Evolutionary conservation across 1,284 basidiomycete species (phyloP).

Genomic region (Golubevia pallescens): DNA sequence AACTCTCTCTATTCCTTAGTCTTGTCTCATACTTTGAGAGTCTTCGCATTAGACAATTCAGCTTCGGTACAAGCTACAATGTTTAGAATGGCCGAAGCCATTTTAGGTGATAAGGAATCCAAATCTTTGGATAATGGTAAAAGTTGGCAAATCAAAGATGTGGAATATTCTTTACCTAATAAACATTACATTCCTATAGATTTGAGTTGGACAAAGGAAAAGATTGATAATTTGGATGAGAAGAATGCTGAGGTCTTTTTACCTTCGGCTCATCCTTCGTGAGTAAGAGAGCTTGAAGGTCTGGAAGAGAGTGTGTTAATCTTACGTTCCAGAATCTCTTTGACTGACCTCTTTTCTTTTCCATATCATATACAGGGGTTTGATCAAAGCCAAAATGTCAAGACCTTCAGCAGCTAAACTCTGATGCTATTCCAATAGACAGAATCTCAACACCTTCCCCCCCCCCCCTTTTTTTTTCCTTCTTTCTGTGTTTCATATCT

Average conservation of each 20-base stretch:
- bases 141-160: slow-evolving; percentile 72
- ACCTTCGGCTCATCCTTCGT: slow-evolving; percentile 37
- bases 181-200: slow-evolving; percentile 66
- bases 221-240: slow-evolving; percentile 42
- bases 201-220: slow-evolving; percentile 30
- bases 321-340: no score
- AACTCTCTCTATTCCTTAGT: neutral
- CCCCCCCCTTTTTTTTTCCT: no score
- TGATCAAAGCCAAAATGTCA: slow-evolving; percentile 46
- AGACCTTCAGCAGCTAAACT: no score
- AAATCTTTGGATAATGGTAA: slow-evolving; percentile 67
- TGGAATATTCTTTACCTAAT: slow-evolving; percentile 84
- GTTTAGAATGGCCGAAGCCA: slow-evolving; percentile 82
- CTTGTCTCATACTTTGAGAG: neutral
- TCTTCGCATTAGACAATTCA: neutral
- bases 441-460: no score
- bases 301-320: no score
- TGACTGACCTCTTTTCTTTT: no score
- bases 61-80: slow-evolving; percentile 74
- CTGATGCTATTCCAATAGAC: no score
- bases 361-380: slow-evolving; percentile 17
- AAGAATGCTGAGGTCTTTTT: slow-evolving; percentile 52
- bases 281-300: neutral
- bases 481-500: no score
- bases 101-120: slow-evolving; percentile 63